phyloP scores from a whole-genome alignment of 2,329 filamentous ascomycete species.

The Ceratocystis papillata region DNA sequence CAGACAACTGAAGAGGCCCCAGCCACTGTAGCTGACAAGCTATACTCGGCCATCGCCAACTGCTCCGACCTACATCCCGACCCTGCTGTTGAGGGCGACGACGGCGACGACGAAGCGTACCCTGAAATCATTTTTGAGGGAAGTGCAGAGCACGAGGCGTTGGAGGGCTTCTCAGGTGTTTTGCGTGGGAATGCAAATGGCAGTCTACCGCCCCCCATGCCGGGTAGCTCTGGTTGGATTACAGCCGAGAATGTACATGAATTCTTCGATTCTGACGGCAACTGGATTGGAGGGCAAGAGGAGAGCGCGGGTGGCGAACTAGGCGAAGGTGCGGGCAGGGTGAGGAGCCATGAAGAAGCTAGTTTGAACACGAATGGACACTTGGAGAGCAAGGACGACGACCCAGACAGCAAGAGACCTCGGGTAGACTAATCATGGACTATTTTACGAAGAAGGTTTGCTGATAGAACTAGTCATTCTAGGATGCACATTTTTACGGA shows the following conservation, averaged over 20 bases:
- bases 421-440: constrained; percentile 34
- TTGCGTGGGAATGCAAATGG: constrained; percentile 39
- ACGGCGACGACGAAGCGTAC: constrained; percentile 42
- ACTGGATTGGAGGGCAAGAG: constrained; percentile 54
- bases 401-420: constrained; percentile 39
- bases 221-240: constrained; percentile 71
- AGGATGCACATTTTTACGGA: neutral
- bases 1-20: constrained; percentile 27
- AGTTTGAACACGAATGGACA: constrained; percentile 44
- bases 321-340: constrained; percentile 54
- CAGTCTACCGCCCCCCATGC: constrained; percentile 54
- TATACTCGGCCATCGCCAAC: constrained; percentile 60
- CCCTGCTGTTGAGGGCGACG: constrained; percentile 47
- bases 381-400: constrained; percentile 33
- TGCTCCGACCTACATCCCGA: constrained; percentile 71
- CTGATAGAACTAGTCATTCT: neutral
- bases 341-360: constrained; percentile 43
- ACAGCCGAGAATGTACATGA: constrained; percentile 84
- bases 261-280: constrained; percentile 70
- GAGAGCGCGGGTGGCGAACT: constrained; percentile 43
- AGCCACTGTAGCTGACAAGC: constrained; percentile 32
- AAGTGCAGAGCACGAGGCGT: constrained; percentile 38
- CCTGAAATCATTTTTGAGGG: constrained; percentile 45
- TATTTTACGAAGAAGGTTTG: neutral
- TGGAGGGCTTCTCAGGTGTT: constrained; percentile 49